A percentile compares a stretch with the other conserved stretches of the same genome.
phyloP scores from a whole-genome alignment of 192 early-diverging fungal genomes.

The Backusella westeae region DNA sequence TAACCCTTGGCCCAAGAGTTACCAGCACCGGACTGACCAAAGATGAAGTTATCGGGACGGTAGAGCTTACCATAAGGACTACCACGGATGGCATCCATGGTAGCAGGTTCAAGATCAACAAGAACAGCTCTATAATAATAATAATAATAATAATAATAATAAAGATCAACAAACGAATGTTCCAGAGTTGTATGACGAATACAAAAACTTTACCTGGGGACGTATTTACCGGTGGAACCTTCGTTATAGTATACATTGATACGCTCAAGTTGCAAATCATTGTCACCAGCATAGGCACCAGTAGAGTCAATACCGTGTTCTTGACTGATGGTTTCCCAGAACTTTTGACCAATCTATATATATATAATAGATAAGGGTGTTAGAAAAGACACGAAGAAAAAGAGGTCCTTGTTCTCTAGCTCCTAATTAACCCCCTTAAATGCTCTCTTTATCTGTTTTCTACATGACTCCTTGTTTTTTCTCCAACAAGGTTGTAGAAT shows the following conservation, averaged over 20 bases:
- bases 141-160: not conserved
- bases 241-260: slow-evolving; percentile 84
- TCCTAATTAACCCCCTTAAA: not conserved
- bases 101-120: slow-evolving; percentile 96
- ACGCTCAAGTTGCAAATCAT: slow-evolving; percentile 70
- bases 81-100: slow-evolving; percentile 87
- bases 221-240: slow-evolving; percentile 61
- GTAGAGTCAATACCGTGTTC: slow-evolving; percentile 76
- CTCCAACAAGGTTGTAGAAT: not conserved
- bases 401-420: not conserved
- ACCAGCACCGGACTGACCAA: slow-evolving; percentile 94
- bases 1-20: slow-evolving; percentile 99
- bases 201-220: slow-evolving; percentile 51
- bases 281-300: slow-evolving; percentile 57
- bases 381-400: not conserved
- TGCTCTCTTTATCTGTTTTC: not conserved
- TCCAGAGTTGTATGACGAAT: too few relatives aligned
- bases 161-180: not conserved
- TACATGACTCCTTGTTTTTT: not conserved
- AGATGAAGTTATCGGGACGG: slow-evolving; percentile 97
- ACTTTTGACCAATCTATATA: slow-evolving; percentile 73
- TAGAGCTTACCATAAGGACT: slow-evolving; percentile 85
- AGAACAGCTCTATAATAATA: slow-evolving; percentile 80
- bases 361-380: not conserved
- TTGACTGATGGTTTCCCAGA: slow-evolving; percentile 83